Evolutionary conservation across 345 rosid species (phyloP).

Genomic region (Citrus unshiu): DNA sequence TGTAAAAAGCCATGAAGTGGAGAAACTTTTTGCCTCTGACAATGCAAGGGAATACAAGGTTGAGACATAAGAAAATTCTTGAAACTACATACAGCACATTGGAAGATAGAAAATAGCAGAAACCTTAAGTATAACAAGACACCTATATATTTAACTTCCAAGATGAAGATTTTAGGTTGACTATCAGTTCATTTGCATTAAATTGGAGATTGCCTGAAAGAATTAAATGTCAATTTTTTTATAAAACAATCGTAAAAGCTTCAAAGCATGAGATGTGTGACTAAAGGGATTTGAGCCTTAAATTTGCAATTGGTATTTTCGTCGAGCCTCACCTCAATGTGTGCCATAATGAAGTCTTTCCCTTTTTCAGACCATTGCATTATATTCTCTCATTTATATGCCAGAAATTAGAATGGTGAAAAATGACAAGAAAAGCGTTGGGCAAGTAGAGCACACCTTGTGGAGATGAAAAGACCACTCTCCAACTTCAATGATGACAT

Average conservation of each 20-base stretch:
- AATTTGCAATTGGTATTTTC: not conserved
- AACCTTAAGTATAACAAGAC: not conserved
- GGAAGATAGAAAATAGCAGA: not conserved
- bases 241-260: not conserved
- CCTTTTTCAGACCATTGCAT: not conserved
- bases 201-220: not conserved
- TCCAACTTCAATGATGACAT: constrained; percentile 64
- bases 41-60: not conserved
- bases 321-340: not conserved
- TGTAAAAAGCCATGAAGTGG: not conserved
- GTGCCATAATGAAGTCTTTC: not conserved
- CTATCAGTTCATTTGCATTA: not conserved
- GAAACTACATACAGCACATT: not conserved
- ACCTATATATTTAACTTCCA: not conserved
- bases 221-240: not conserved
- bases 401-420: not conserved
- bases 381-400: not conserved
- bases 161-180: not conserved
- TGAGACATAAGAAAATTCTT: not conserved
- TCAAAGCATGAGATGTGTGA: not conserved
- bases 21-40: not conserved
- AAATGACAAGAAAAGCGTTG: not conserved
- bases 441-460: constrained; percentile 43
- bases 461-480: constrained; percentile 79
- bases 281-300: not conserved